Evolutionary conservation across 495 filamentous ascomycete genomes (phyloP).

Genomic region (Staphylotrichum tortipilum): DNA sequence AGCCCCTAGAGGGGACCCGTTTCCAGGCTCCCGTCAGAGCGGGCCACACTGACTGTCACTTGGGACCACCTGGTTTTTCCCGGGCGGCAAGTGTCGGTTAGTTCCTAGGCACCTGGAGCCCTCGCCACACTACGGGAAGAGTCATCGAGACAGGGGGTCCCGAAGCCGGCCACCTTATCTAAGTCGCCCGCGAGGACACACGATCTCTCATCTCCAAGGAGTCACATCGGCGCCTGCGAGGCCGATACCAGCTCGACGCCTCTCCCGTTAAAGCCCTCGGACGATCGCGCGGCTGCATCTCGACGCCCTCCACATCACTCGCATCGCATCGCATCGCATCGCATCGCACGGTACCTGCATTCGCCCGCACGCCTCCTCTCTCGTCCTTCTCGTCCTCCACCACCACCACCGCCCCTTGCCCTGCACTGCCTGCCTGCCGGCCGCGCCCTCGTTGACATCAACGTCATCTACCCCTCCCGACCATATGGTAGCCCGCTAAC

Average conservation of each 20-base stretch:
- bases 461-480: conserved; percentile 10
- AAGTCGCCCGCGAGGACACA: conserved; percentile 29
- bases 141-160: conserved; percentile 37
- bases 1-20: conserved; percentile 23
- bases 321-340: too few relatives aligned
- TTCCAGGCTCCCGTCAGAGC: conserved; percentile 34
- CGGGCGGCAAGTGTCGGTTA: conserved; percentile 34
- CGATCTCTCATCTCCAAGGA: conserved; percentile 21
- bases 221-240: conserved; percentile 25
- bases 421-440: neutral
- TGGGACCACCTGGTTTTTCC: conserved; percentile 38
- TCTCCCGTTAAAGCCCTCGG: conserved; percentile 13
- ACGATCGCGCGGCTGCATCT: conserved; percentile 9
- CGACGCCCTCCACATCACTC: conserved; percentile 1
- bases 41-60: conserved; percentile 33
- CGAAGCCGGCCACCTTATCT: conserved; percentile 27
- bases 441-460: neutral
- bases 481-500: conserved; percentile 27
- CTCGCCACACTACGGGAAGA: conserved; percentile 35
- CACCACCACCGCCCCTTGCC: too few relatives aligned
- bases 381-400: conserved; percentile 6
- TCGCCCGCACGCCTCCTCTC: neutral
- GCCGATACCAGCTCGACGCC: conserved; percentile 5
- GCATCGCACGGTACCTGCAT: conserved; percentile 7
- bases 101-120: too few relatives aligned